Evolutionary conservation across 129 eudicot genomes (phyloP).

Genomic region (Helianthus tuberosus): DNA sequence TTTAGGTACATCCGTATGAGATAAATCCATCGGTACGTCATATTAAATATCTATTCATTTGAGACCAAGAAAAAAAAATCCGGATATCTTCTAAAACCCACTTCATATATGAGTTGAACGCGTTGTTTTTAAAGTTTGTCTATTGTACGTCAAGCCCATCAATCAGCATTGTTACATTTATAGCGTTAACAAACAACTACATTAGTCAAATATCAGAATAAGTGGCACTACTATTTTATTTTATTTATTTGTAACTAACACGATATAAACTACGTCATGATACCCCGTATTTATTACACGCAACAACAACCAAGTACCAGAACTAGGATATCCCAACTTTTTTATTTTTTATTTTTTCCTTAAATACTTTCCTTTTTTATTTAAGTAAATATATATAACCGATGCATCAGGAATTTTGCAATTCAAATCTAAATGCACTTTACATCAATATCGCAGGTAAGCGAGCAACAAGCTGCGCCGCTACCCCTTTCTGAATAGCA

Average conservation of each 20-base stretch:
- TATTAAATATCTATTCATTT: not conserved
- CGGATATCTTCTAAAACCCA: not conserved
- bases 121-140: not conserved
- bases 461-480: too few relatives aligned
- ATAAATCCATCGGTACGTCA: not conserved
- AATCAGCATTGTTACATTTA: not conserved
- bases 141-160: not conserved
- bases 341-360: too few relatives aligned
- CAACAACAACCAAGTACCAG: constrained; percentile 23
- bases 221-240: not conserved
- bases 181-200: constrained; percentile 1
- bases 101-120: not conserved
- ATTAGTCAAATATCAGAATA: not conserved
- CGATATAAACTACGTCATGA: not conserved
- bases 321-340: constrained; percentile 2
- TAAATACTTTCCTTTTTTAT: too few relatives aligned
- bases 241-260: not conserved
- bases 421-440: too few relatives aligned
- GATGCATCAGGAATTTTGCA: too few relatives aligned
- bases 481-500: too few relatives aligned
- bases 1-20: not conserved
- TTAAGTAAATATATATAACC: too few relatives aligned
- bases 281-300: constrained; percentile 10
- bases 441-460: too few relatives aligned
- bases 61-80: too few relatives aligned